Conservation (phyloP, 2,329 filamentous ascomycete genomes). For the Aspergillus tanneri region DNA sequence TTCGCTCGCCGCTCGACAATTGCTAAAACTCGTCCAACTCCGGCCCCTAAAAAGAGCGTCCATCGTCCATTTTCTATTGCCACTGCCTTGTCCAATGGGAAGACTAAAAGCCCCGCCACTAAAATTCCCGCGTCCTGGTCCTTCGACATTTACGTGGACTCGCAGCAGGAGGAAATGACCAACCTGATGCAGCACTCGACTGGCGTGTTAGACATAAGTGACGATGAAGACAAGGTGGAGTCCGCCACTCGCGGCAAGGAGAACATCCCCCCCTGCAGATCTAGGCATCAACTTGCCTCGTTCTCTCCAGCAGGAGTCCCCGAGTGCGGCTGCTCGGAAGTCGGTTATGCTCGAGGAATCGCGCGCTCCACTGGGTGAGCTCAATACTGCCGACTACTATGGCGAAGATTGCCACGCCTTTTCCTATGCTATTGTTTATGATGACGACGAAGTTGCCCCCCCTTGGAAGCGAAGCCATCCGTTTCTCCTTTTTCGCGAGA, state of each 20-base stretch:
- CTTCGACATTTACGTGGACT: constrained; percentile 94
- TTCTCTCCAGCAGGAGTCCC: constrained; percentile 22
- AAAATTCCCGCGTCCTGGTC: constrained; percentile 62
- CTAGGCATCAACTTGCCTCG: constrained; percentile 59
- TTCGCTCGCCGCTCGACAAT: constrained; percentile 65
- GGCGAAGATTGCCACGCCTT: constrained; percentile 63
- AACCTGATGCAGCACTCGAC: constrained; percentile 92
- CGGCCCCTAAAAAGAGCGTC: constrained; percentile 50
- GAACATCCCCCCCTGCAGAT: constrained; percentile 74
- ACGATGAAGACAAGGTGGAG: constrained; percentile 68
- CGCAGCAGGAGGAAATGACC: constrained; percentile 82
- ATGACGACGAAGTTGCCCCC: constrained; percentile 49
- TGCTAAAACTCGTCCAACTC: constrained; percentile 68
- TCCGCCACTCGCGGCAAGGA: constrained; percentile 72
- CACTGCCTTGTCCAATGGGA: constrained; percentile 64
- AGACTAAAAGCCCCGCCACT: constrained; percentile 47
- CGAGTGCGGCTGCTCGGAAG: constrained; percentile 32
- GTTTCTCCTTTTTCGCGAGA: constrained; percentile 10
- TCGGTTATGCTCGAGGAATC: constrained; percentile 64
- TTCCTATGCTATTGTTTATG: constrained; percentile 62
- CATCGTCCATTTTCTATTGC: constrained; percentile 77
- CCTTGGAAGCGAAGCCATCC: constrained; percentile 18
- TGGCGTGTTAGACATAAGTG: constrained; percentile 80
- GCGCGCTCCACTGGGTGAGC: constrained; percentile 65
- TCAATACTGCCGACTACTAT: constrained; percentile 67